phyloP scores from a whole-genome alignment of 495 filamentous ascomycete genomes.

The Hypoxylon lienhwacheense region DNA sequence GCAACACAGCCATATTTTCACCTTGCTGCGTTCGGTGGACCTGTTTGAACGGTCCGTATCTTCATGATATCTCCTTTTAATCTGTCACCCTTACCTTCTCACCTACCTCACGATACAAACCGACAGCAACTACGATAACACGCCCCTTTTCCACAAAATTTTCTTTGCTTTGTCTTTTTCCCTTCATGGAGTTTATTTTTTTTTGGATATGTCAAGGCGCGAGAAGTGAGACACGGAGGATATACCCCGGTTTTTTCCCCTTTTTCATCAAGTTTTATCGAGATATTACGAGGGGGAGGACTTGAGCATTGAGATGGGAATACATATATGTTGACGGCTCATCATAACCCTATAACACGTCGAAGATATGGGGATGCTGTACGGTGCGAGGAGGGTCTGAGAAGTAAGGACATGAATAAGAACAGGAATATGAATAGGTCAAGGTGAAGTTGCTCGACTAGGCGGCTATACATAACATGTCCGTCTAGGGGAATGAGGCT shows the following conservation, averaged over 20 bases:
- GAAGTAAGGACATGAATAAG: background rate
- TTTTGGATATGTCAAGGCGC: slow-evolving; percentile 28
- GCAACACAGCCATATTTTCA: slow-evolving; percentile 6
- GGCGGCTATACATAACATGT: background rate
- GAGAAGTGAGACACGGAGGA: slow-evolving; percentile 32
- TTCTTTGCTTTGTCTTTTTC: slow-evolving; percentile 4
- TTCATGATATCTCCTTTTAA: slow-evolving; percentile 14
- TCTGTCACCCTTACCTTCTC: background rate
- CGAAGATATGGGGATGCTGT: slow-evolving; percentile 21
- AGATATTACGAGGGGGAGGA: background rate
- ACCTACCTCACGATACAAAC: slow-evolving; percentile 8
- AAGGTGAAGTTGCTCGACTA: background rate
- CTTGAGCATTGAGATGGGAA: slow-evolving; percentile 16
- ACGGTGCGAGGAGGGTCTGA: slow-evolving; percentile 8
- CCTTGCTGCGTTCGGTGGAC: background rate
- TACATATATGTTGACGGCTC: slow-evolving; percentile 12
- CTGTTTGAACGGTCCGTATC: slow-evolving; percentile 1
- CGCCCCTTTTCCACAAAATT: slow-evolving; percentile 25
- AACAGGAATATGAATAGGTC: background rate
- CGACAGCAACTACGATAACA: slow-evolving; percentile 25
- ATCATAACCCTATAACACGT: slow-evolving; percentile 7
- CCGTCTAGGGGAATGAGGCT: slow-evolving; percentile 5
- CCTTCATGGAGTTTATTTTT: slow-evolving; percentile 17
- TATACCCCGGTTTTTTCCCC: slow-evolving; percentile 30
- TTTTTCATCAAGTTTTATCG: slow-evolving; percentile 1